Evolutionary conservation across 805 yeast species (phyloP), one percentile per base, ranked within the genome.

Genomic region (Kodamaea jinghongensis): DNA sequence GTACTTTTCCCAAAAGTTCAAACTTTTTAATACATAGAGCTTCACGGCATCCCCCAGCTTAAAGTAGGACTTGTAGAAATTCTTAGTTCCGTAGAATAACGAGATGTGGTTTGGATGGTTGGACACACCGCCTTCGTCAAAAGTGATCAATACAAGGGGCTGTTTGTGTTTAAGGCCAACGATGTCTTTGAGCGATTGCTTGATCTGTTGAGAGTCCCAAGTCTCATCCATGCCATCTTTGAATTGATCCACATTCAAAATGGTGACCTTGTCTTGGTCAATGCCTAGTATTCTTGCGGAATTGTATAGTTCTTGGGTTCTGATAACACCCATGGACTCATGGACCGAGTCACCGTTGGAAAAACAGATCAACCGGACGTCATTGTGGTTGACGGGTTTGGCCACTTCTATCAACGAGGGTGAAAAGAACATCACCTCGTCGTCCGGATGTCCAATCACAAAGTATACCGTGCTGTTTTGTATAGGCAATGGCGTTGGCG

Each of bases 381-480:
- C 47, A 51, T 83, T 83, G 38, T 67, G 56, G 48, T 76, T 67
- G 35, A 70, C 60, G 1, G 72, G 61, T 44, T 74, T 73, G 7
- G 71, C 47, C 37, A 71, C 53, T 46, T 78, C 82, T 6, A 76
- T 58, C 23, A 89, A 48, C 0, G 90, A 70, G 0, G 99, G 99
- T 1, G 88, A 79, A 54, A 93, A 93, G 61, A 93, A 93, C 99
- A 93, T 93, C 37, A 88, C 90, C 62, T 93, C 99, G 60, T 93
- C 99, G 61, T 93, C 99, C 0, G 99, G 99, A 61, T 93, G 99
- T 0, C 96, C 96, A 29, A 89, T 81, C 9, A 91, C 64, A 33
- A 82, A 65, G 48, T 70, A 74, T 2, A 78, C 65, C 2, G 63
- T 54, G 28, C 60, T 54, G 43, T 67, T 56, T 11, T 51, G 56